phyloP scores from a whole-genome alignment of 345 rosid genomes.

The Lumnitzera racemosa region DNA sequence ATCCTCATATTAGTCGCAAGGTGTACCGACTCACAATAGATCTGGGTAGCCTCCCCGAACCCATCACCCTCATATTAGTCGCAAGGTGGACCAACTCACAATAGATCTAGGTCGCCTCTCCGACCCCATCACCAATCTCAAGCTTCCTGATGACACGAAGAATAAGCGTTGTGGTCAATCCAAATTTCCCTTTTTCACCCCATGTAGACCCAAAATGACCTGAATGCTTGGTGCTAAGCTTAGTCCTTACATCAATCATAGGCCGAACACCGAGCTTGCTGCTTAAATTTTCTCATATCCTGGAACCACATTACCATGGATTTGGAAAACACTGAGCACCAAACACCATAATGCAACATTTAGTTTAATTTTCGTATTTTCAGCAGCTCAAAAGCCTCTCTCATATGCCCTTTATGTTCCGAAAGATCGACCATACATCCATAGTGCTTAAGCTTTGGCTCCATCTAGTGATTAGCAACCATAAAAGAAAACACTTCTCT shows the following conservation, averaged over 20 bases:
- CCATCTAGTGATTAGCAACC: too few relatives aligned
- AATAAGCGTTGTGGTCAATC: constrained; percentile 69
- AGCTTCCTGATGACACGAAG: constrained; percentile 68
- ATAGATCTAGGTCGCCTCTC: too few relatives aligned
- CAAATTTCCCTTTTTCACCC: constrained; percentile 96
- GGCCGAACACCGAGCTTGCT: constrained; percentile 57
- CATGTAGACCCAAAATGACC: constrained; percentile 98
- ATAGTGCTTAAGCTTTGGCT: too few relatives aligned
- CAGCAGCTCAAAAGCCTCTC: too few relatives aligned
- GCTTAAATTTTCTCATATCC: constrained; percentile 19
- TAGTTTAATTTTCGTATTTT: too few relatives aligned
- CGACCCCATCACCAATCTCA: constrained; percentile 8
- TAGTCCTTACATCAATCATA: constrained; percentile 71
- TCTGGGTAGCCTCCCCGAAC: constrained; percentile 76
- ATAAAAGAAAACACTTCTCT: too few relatives aligned
- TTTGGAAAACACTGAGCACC: too few relatives aligned
- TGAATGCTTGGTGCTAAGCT: constrained; percentile 79
- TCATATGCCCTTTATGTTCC: too few relatives aligned
- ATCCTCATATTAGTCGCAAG: constrained; percentile 80
- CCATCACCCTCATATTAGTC: constrained; percentile 31
- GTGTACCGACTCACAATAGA: constrained; percentile 81
- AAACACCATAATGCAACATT: too few relatives aligned
- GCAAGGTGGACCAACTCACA: too few relatives aligned
- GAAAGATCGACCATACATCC: too few relatives aligned
- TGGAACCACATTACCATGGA: too few relatives aligned